Base-by-base conservation (phyloP, 148 eudicot genomes). In the Cornus suecica region DNA sequence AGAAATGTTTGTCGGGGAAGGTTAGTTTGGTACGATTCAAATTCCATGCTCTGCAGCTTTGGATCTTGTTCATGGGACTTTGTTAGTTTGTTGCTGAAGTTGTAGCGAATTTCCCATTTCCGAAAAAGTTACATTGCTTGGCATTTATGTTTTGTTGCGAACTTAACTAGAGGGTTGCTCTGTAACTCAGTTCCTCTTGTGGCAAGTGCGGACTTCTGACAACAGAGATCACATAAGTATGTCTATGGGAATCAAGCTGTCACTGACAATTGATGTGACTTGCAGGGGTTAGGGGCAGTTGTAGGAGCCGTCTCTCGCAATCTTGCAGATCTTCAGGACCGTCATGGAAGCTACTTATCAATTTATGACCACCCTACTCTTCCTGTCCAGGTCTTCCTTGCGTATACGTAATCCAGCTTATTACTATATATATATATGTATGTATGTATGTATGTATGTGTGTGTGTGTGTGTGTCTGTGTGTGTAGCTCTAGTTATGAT, bases 281-380 rank as follows among this genome's bases (percentile, higher is more conserved):
- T 77, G 69, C 85, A 94, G 99, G 99, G 99, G 51, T 70, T 95
- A 78, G 99, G 97, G 75, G 99, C 97, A 73, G 99, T 92, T 74
- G 94, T 92, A 24, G 99, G 99, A 71, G 94, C 94, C 66, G 80
- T 91, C 74, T 86, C 97, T 80, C 97, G 95, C 69, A 92, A 92
- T 88, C 95, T 92, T 81, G 88, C 88, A 45, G 97, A 92, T 37
- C 89, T 92, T 75, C 88, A 92, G 83, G 90, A 82, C 81, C 87
- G 89, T 64, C 91, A 92, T 45, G 95, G 97, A 70, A 92, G 97
- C 82, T 90, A 92, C 82, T 84, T 87, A 77, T 92, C 97, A 7
- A 92, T 92, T 65, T 92, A 92, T 83, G 97, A 92, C 76, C 81
- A 92, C 60, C 93, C 95, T 60, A 74, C 91, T 72, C 84, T 92